A percentile compares a stretch with the other conserved stretches of the same genome.
Evolutionary conservation across 164 flowering plant genomes (phyloP).

Genomic region (Liriodendron chinense): DNA sequence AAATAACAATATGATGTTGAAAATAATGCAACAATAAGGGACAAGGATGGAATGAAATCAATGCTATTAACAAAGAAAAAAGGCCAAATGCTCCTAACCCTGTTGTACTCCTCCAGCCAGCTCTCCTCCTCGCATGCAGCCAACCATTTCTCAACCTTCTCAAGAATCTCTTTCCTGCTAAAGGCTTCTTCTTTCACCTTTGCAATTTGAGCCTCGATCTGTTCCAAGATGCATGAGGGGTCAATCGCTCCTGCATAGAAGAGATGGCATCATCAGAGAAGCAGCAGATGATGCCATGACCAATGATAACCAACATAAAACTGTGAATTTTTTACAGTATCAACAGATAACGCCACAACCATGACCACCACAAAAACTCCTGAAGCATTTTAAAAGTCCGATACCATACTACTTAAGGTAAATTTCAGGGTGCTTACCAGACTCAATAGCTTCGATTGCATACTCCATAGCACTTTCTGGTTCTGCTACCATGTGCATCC

Average conservation of each 20-base stretch:
- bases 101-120: conserved; percentile 88
- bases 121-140: conserved; percentile 77
- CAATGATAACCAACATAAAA: not conserved
- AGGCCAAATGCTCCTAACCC: conserved; percentile 32
- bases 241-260: conserved; percentile 51
- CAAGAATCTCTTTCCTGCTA: conserved; percentile 77
- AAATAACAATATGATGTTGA: conserved; percentile 11
- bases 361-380: not conserved
- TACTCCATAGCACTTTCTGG: conserved; percentile 44
- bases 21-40: not conserved
- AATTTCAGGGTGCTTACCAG: conserved; percentile 39
- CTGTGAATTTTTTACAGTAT: not conserved
- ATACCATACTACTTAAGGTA: not conserved
- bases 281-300: not conserved
- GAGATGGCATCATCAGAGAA: not conserved
- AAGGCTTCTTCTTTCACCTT: conserved; percentile 68
- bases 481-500: conserved; percentile 66
- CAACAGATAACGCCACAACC: not conserved
- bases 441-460: conserved; percentile 67
- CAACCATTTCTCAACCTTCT: conserved; percentile 78
- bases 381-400: not conserved
- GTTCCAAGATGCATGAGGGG: conserved; percentile 38
- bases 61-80: not conserved
- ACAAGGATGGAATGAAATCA: not conserved
- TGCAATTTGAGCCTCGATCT: conserved; percentile 60